Base-by-base conservation (phyloP, 1,284 basidiomycete genomes). In the Pascua sp. region DNA sequence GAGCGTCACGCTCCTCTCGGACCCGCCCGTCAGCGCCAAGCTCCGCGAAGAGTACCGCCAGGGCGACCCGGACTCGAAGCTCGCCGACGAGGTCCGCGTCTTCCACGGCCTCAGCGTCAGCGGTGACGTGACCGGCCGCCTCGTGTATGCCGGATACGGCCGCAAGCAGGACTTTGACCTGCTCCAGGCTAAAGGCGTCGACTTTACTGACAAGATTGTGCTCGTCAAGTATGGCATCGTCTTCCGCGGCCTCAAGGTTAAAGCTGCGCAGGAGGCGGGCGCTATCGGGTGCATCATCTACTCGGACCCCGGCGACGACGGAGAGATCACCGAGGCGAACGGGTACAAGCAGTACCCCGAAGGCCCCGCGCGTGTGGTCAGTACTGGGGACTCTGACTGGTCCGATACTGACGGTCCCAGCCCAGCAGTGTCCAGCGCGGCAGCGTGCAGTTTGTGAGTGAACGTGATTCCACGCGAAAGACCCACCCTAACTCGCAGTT, bases 271-370 rank as follows among this genome's bases (percentile, higher is more conserved):
- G 67, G 89, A 92, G 62, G 84, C 85, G 5, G 93, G 93, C 17
- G 91, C 81, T 0, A 61, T 78, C 9, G 84, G 78, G 53, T 71
- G 72, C 42, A 66, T 84, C 55, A 93, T 97, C 67, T 98, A 91
- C 78, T 86, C 85, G 13, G 94, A 97, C 76, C 88, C 89, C 12
- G 86, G 85, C 53, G 91, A 96, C 69, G 92, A 97, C 68, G 91
- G 91, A 17, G 82, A 81, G 43, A 86, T 92, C 38, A 91, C 87
- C 2, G 83, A 84, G 17, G 84, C 83, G 57, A 91, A 94, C 62
- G 90, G 89, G 2, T 89, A 86, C 68, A 76, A 80, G 45, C 79
- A 85, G 15, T 90, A 96, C 74, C 95, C 94, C 0, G 80, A 84
- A 15, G 93, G 94, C 0, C 91, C 92, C 37, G 92, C 91, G 43